Conservation (phyloP, 1,284 basidiomycete species). For the Puccinia hordei region DNA sequence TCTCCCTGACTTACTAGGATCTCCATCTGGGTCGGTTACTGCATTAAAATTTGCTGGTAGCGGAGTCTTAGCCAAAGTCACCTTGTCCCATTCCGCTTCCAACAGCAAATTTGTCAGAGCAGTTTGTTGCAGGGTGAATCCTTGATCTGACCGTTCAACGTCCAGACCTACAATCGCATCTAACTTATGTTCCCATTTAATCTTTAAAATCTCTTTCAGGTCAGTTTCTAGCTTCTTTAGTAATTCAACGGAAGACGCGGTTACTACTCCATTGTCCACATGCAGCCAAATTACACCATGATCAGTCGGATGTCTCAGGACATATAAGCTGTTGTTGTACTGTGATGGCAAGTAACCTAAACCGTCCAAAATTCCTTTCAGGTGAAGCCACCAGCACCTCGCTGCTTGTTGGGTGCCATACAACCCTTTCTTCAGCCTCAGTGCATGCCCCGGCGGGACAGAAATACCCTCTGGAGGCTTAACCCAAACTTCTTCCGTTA, state of each 20-base stretch:
- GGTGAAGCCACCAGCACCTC: conserved; percentile 26
- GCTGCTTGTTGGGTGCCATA: conserved; percentile 18
- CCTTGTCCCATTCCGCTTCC: neutral
- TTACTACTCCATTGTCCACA: conserved; percentile 28
- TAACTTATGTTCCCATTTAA: too few species aligned
- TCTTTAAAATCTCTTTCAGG: too few species aligned
- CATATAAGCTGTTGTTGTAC: conserved; percentile 14
- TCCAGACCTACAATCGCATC: too few species aligned
- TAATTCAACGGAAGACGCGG: too few species aligned
- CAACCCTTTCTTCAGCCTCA: neutral
- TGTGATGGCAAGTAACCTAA: neutral
- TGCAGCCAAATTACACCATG: conserved; percentile 11
- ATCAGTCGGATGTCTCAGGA: neutral
- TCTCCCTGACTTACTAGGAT: too few species aligned
- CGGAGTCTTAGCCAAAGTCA: neutral
- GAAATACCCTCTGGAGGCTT: neutral
- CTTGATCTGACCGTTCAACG: too few species aligned
- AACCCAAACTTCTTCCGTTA: conserved; percentile 8
- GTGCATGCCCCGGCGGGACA: neutral
- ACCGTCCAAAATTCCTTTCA: neutral
- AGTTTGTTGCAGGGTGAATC: neutral
- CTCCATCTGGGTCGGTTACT: too few species aligned
- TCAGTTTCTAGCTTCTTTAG: too few species aligned
- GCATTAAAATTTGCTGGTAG: neutral
- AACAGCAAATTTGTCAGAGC: neutral